Base-by-base conservation (phyloP, 2,329 filamentous ascomycete genomes). In the Venturiaceae sp. region DNA sequence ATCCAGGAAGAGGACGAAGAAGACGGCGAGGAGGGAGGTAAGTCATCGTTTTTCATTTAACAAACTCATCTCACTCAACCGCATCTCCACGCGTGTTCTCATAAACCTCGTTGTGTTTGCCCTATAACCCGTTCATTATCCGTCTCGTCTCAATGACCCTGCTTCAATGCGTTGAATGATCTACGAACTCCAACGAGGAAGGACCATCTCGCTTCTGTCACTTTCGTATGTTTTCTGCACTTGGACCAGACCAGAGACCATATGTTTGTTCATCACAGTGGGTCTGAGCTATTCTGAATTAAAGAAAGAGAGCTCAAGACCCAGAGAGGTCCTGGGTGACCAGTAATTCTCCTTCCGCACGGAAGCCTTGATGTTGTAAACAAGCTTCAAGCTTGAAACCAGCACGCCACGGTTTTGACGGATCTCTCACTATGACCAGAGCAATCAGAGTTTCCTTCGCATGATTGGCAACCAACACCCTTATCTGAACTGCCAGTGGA, bases 11-110 rank as follows among this genome's bases (percentile, higher is more conserved):
- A 65, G 9, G 65, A 62, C 14, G 65, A 66, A 33, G 66, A 66
- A 11, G 47, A 56, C 54, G 54, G 87, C 75, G 58, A 84, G 75
- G 66, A 86, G 74, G 67, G 86, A 85, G 61, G 86, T 77, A 67
- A 85, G 79, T 7, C 79, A n/a, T n/a, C 66, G 65, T n/a, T 66
- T 66, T 53, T 8, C 54, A 14, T 11, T 57, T 54, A 14, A 21
- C 50, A 6, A 13, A 30, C 8, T 30, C 13, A 44, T 36, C 32
- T 8, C 21, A 46, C 2, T 44, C 23, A 23, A 30, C 19, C 46
- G 9, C 36, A 41, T 14, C 41, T 26, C 23, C 26, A 21, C 16
- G 30, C 21, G 23, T 50, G 3, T 6, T 14, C 16, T 44, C 21
- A 56, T 30, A 56, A 56, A 44, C 34, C 26, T n/a, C 44, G 23